These are phyloP conservation scores for Salvia rosmarinus DNA, from an alignment of 257 asterid genomes.

Conservation along the genomic window DNA sequence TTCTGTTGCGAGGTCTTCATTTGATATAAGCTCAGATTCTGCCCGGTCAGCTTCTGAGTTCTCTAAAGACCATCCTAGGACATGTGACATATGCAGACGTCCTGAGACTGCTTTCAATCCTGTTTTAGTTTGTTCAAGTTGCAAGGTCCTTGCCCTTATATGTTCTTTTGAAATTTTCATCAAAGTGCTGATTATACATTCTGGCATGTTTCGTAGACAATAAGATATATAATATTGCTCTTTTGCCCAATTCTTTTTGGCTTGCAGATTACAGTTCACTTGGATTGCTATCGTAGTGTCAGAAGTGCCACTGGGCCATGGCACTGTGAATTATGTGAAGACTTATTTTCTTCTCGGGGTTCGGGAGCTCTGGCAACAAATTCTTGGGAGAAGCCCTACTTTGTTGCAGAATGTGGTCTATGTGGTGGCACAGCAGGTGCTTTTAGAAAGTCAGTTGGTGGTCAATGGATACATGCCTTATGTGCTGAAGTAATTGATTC, in stretches of 20 bases:
- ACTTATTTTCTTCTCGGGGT: constrained; percentile 57
- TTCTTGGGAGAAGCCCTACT: constrained; percentile 76
- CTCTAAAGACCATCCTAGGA: constrained; percentile 68
- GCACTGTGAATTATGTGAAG: constrained; percentile 96
- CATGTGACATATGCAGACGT: constrained; percentile 85
- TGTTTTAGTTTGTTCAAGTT: constrained; percentile 79
- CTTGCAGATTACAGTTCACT: constrained; percentile 87
- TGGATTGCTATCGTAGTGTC: constrained; percentile 90
- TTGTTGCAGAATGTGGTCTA: constrained; percentile 85
- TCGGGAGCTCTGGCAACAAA: constrained; percentile 58
- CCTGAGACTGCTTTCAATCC: constrained; percentile 81
- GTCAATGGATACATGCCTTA: constrained; percentile 95
- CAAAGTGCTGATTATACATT: neutral
- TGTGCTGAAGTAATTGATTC: constrained; percentile 88
- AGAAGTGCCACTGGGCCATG: constrained; percentile 80
- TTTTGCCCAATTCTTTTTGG: constrained; percentile 11
- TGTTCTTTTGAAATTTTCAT: constrained; percentile 19
- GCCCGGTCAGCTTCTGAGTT: constrained; percentile 52
- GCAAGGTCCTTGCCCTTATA: constrained; percentile 70
- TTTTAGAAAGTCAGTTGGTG: constrained; percentile 84
- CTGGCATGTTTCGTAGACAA: constrained; percentile 20
- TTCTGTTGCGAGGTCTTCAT: constrained; percentile 51
- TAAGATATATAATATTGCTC: neutral
- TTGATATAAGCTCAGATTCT: constrained; percentile 53
- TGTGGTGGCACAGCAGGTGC: constrained; percentile 99